phyloP scores from a whole-genome alignment of 2,329 filamentous ascomycete species.

The Colletotrichum tanaceti region DNA sequence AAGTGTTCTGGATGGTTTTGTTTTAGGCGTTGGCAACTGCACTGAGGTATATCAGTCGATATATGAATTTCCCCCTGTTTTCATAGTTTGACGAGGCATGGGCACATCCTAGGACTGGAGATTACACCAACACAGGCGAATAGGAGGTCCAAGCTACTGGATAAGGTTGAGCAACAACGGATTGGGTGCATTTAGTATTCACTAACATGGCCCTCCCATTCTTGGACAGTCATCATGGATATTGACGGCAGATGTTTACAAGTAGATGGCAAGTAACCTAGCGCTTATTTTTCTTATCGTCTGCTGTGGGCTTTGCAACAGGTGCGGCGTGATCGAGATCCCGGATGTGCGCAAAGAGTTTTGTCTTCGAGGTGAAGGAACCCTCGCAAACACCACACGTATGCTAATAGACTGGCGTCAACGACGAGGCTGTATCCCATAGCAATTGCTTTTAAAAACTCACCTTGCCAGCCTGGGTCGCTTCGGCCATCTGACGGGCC shows the following conservation, averaged over 20 bases:
- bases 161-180: not conserved
- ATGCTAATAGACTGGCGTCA: slow-evolving; percentile 48
- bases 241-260: not conserved
- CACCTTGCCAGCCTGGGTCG: slow-evolving; percentile 51
- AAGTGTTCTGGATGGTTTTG: not conserved
- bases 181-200: not conserved
- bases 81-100: not conserved
- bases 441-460: slow-evolving; percentile 42
- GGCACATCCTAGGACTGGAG: not conserved
- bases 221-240: not conserved
- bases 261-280: slow-evolving; percentile 41
- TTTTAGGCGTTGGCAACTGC: slow-evolving; percentile 8
- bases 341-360: slow-evolving; percentile 79
- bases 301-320: slow-evolving; percentile 40
- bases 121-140: slow-evolving; percentile 3
- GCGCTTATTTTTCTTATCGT: slow-evolving; percentile 54
- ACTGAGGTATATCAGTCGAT: not conserved
- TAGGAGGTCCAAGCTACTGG: not conserved
- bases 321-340: slow-evolving; percentile 71
- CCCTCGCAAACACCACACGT: slow-evolving; percentile 59
- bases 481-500: slow-evolving; percentile 53
- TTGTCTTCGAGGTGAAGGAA: slow-evolving; percentile 71
- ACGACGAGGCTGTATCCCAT: not conserved
- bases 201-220: too few species aligned
- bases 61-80: not conserved